Percentiles rank a stretch among this genome's conserved stretches.
Conservation (phyloP, 1,284 basidiomycete species). For the Singerocomus inundabilis region DNA sequence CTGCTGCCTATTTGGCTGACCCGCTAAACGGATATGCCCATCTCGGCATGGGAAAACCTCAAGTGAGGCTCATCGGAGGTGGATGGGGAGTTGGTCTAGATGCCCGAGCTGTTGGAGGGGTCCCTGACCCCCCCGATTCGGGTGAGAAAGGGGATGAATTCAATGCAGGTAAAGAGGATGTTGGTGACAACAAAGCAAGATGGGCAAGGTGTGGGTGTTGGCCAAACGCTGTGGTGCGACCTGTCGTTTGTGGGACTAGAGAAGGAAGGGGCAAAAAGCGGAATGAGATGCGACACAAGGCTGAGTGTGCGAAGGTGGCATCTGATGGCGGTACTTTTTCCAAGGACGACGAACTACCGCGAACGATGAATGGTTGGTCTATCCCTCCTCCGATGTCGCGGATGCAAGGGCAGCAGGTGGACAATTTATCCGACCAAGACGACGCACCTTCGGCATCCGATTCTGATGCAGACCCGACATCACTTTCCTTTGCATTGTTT, state of each 20-base stretch:
- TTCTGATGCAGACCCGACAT: constrained; percentile 37
- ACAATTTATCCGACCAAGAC: constrained; percentile 22
- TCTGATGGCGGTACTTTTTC: constrained; percentile 4
- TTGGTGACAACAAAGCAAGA: constrained; percentile 46
- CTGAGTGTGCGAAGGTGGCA: constrained; percentile 14
- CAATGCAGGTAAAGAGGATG: constrained; percentile 5
- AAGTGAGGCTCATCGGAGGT: constrained; percentile 79
- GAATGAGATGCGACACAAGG: constrained; percentile 18
- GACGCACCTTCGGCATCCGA: constrained; percentile 37
- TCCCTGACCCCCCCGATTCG: constrained; percentile 8
- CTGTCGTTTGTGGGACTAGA: constrained; percentile 57
- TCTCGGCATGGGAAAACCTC: constrained; percentile 70
- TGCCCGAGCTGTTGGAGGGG: constrained; percentile 71
- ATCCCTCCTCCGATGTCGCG: constrained; percentile 9
- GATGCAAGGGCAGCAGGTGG: constrained; percentile 11
- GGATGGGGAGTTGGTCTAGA: constrained; percentile 85
- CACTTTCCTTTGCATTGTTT: constrained; percentile 81
- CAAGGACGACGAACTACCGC: constrained; percentile 1
- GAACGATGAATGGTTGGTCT: constrained; percentile 12
- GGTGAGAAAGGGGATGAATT: constrained; percentile 2
- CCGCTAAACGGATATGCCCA: constrained; percentile 70
- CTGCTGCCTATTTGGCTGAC: constrained; percentile 60
- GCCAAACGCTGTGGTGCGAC: constrained; percentile 86
- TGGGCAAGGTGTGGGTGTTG: constrained; percentile 85
- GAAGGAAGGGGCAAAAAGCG: constrained; percentile 12